Evolutionary conservation across 805 yeast genomes (phyloP), one percentile per base, ranked within the genome.

Genomic region (Kluyveromyces wickerhamii): DNA sequence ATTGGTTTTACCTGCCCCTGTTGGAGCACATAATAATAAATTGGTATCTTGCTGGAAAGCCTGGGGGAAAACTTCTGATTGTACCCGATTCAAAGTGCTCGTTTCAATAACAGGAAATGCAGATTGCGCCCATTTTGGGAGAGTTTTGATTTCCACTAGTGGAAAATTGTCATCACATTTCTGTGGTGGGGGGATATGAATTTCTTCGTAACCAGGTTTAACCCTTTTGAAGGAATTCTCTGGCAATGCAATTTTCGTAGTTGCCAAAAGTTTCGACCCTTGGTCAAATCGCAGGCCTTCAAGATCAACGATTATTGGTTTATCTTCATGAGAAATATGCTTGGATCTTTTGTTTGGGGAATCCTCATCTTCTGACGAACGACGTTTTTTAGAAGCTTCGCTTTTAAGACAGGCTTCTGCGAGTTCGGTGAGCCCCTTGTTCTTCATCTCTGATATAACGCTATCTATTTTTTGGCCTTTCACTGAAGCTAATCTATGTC

Each of bases 1-100:
- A 54, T 92, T 92, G 15, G 98, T 89, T 55, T 89, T 89, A 63
- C 98, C 98, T 2, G 96, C 96, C 63, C 98, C 98, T 0, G 98
- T 89, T 5, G 98, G 98, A 1, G 98, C 97, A 69, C 97, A 89
- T 46, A 89, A 63, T 12, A 89, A 62, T 25, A 92, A 54, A 48
- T 88, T 89, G 4, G 69, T 67, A 50, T 84, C 92, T 1, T 72
- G 60, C 4, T 67, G 49, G 43, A 89, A 84, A 0, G 95, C 96
- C n/a, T 65, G 52, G 1, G 92, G 92, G 43, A 60, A 85, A 0
- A 88, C 86, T 41, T 72, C 72, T 1, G 95, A 82, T 57, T 92
- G 99, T 11, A 92, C 73, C 35, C 85, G 63, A 56, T 92, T 92
- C 44, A 92, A 67, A 1, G 78, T 63, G 2, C 69, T 49, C 0